Conservation (phyloP, 768 basidiomycete species). For the Postia placenta region DNA sequence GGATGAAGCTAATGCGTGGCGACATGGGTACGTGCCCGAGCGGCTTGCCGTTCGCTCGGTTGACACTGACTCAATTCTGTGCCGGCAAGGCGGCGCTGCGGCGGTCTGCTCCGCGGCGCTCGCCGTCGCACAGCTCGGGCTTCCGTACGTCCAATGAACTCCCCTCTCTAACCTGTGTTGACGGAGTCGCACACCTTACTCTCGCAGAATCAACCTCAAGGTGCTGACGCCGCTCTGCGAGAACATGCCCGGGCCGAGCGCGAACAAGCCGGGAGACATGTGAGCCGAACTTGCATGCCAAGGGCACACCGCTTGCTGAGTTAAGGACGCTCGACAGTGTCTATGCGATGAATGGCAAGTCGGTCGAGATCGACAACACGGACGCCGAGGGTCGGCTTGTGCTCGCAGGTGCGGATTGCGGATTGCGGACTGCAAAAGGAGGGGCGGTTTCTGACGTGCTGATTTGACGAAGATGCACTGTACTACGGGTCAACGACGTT, state of each 20-base stretch:
- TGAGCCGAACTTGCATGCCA: constrained; percentile 26
- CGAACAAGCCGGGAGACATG: constrained; percentile 81
- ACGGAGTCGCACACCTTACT: too few species aligned
- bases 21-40: constrained; percentile 73
- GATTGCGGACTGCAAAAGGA: background rate
- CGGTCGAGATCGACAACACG: constrained; percentile 79
- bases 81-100: constrained; percentile 72
- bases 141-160: constrained; percentile 50
- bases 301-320: background rate
- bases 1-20: constrained; percentile 80
- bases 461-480: constrained; percentile 53
- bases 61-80: too few species aligned
- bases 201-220: constrained; percentile 64
- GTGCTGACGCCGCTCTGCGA: constrained; percentile 72
- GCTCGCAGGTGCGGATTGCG: constrained; percentile 47
- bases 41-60: too few species aligned
- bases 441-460: background rate
- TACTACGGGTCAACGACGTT: constrained; percentile 74
- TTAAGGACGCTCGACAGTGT: constrained; percentile 34
- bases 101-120: constrained; percentile 65
- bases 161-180: background rate
- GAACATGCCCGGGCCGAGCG: constrained; percentile 72
- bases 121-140: constrained; percentile 72
- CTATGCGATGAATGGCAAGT: constrained; percentile 86
- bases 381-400: constrained; percentile 80